A percentile compares a stretch with the other conserved stretches of the same genome.
These are phyloP conservation scores for Prunus fruticosa DNA, from an alignment of 306 rosid genomes.

Conservation along the genomic window DNA sequence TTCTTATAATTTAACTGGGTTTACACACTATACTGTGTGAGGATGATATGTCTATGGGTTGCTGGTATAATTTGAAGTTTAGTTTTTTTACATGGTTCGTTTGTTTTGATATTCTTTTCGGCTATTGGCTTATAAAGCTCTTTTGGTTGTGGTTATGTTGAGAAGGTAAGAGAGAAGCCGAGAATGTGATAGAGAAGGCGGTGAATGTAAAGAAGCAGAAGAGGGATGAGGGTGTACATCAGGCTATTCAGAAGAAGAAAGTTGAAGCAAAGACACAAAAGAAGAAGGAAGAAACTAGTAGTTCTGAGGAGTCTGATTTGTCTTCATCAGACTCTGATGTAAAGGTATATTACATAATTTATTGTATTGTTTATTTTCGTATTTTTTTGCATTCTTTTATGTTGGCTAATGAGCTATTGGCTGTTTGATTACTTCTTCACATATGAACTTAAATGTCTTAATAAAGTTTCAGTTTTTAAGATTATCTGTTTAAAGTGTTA, in stretches of 20 bases:
- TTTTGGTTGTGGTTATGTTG: neutral
- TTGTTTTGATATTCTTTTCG: neutral
- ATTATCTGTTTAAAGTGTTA: no score
- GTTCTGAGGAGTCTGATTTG: constrained; percentile 58
- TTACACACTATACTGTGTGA: neutral
- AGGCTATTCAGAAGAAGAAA: constrained; percentile 54
- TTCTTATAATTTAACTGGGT: neutral
- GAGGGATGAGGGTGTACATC: constrained; percentile 34
- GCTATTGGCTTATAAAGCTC: neutral
- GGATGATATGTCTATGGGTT: neutral
- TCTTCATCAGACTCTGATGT: constrained; percentile 59
- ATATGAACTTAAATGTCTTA: neutral
- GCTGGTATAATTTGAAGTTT: neutral
- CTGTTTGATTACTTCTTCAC: neutral
- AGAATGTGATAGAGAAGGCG: constrained; percentile 43
- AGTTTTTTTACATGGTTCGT: neutral
- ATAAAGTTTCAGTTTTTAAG: no score
- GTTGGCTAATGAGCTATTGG: neutral
- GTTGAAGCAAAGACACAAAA: constrained; percentile 40
- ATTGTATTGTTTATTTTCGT: neutral
- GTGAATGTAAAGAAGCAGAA: constrained; percentile 70
- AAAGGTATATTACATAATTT: constrained; percentile 28
- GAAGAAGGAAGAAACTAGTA: constrained; percentile 40
- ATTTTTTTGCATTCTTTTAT: neutral
- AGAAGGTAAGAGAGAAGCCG: constrained; percentile 74